A percentile compares a stretch with the other conserved stretches of the same genome.
phyloP scores from a whole-genome alignment of 129 eudicot species.

The Artemisia annua region DNA sequence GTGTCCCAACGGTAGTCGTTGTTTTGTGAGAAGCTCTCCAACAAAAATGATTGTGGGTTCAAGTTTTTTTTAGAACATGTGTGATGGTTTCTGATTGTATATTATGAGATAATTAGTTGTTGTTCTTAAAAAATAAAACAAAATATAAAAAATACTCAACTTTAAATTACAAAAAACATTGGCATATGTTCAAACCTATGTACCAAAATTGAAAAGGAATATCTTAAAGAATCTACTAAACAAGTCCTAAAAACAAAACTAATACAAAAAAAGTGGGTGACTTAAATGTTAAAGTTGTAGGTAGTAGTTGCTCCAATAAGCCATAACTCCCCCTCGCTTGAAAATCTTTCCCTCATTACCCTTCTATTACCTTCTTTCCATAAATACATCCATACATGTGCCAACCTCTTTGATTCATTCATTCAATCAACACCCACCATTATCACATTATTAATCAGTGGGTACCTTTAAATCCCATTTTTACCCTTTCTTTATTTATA shows the following conservation, averaged over 20 bases:
- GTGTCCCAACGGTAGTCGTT: too few species aligned
- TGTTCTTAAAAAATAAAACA: too few species aligned
- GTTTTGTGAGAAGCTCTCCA: too few species aligned
- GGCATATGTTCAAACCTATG: neutral
- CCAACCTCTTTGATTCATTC: conserved; percentile 11
- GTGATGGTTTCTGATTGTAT: too few species aligned
- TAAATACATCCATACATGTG: conserved; percentile 28
- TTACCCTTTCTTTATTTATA: too few species aligned
- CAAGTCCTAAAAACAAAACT: conserved; percentile 6
- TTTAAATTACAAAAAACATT: neutral
- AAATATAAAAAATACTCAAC: too few species aligned
- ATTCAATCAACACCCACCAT: conserved; percentile 9
- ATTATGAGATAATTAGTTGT: too few species aligned
- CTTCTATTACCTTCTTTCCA: conserved; percentile 10
- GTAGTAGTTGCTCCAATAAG: conserved; percentile 43
- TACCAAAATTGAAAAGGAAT: neutral
- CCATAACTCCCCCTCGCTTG: conserved; percentile 26
- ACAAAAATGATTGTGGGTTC: too few species aligned
- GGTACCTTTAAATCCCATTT: too few species aligned
- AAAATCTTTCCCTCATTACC: neutral
- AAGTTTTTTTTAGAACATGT: too few species aligned
- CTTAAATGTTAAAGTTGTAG: conserved; percentile 35
- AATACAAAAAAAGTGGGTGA: conserved; percentile 24
- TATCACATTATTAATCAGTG: neutral
- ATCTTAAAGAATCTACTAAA: conserved; percentile 28